Evolutionary conservation across 208 protist species (phyloP).

Genomic region (Acanthamoeba culbertsoni): DNA sequence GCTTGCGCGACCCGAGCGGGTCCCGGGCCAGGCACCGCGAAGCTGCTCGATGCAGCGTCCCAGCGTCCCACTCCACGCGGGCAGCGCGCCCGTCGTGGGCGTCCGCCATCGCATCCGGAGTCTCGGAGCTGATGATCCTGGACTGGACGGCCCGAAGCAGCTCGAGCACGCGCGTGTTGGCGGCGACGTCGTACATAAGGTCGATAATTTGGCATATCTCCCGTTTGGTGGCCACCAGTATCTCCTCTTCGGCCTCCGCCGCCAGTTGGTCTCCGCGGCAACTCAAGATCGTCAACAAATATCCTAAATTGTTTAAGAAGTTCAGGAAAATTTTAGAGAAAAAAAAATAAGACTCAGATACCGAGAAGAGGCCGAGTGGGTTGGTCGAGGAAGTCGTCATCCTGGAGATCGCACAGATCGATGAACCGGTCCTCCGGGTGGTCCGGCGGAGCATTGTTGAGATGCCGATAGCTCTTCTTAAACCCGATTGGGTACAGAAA

Average conservation of each 20-base stretch:
- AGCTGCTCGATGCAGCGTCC: background rate
- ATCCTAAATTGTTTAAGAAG: background rate
- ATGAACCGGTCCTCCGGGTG: background rate
- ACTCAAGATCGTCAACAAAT: background rate
- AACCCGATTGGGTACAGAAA: constrained; percentile 26
- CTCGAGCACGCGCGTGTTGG: constrained; percentile 27
- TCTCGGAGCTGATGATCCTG: background rate
- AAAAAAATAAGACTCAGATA: background rate
- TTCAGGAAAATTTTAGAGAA: too few relatives aligned
- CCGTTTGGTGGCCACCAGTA: background rate
- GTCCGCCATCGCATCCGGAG: background rate
- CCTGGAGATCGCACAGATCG: background rate
- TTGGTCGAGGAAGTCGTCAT: background rate
- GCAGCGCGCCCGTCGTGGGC: too few relatives aligned
- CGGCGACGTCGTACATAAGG: constrained; percentile 49
- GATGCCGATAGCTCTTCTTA: background rate
- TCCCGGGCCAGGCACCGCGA: background rate
- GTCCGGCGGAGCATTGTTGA: background rate
- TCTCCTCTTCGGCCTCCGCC: background rate
- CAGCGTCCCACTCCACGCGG: background rate
- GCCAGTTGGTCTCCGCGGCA: background rate
- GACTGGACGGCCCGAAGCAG: background rate
- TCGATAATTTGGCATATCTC: constrained; percentile 31
- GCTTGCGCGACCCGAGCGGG: background rate
- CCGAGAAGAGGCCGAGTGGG: background rate